A percentile compares a stretch with the other conserved stretches of the same genome.
phyloP scores from a whole-genome alignment of 75 land plant genomes.

The Larix kaempferi region DNA sequence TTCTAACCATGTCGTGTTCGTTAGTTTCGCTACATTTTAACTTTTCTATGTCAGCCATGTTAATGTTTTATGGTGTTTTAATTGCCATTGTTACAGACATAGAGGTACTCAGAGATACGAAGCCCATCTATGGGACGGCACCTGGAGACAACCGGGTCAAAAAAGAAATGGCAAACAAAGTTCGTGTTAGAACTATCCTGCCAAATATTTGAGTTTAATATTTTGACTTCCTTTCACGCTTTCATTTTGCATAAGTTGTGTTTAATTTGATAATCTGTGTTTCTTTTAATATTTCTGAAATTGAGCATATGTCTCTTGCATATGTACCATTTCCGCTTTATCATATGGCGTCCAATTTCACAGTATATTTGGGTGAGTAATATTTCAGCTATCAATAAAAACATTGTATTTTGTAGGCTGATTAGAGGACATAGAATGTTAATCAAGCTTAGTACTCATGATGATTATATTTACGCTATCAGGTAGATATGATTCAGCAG shows the following conservation, averaged over 20 bases:
- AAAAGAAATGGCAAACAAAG: conserved; percentile 67
- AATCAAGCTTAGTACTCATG: no score
- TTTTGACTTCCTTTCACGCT: background rate
- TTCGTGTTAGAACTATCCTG: background rate
- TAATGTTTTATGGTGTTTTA: no score
- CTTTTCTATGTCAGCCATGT: no score
- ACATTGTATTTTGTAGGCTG: no score
- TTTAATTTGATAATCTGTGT: background rate
- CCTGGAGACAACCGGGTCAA: conserved; percentile 44
- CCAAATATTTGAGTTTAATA: background rate
- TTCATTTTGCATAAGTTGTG: background rate
- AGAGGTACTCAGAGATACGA: conserved; percentile 55
- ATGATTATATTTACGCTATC: background rate
- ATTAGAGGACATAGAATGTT: no score
- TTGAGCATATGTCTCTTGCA: background rate
- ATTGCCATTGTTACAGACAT: conserved; percentile 19
- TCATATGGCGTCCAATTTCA: background rate
- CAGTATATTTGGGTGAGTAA: conserved; percentile 24
- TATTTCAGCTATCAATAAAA: background rate
- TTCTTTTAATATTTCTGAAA: background rate
- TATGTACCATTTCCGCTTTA: background rate
- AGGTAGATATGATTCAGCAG: conserved; percentile 22
- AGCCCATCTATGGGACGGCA: conserved; percentile 67
- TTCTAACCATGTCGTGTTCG: no score
- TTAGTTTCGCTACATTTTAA: no score